Base-by-base conservation (phyloP, 2,329 filamentous ascomycete genomes). In the Penicillium polonicum region DNA sequence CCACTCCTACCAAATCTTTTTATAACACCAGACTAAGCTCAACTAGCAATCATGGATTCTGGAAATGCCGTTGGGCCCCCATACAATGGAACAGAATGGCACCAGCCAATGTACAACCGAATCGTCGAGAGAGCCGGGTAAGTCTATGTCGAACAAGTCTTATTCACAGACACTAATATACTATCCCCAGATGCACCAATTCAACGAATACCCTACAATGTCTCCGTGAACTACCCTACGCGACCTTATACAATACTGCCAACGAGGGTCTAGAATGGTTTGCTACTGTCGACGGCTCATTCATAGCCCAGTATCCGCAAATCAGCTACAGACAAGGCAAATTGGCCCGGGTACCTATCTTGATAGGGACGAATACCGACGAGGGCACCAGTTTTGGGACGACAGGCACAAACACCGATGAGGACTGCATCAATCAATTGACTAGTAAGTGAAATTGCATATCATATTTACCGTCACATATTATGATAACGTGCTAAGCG, bases 291-390 rank as follows among this genome's bases (percentile, higher is more conserved):
- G 85, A 88, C 60, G 81, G 80, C 12, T 80, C 83, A 59, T 82
- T 87, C 63, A 78, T 87, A 43, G 73, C 77, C 7, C 78, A 80
- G 19, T 82, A 79, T 55, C 80, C 80, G 1, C 82, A 81, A 5
- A 72, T 80, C 10, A 84, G 87, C 63, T 76, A 89, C 13, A 74
- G 72, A 1, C 66, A 79, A 7, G 86, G 85, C 35, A 80, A 80
- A 21, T 85, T 89, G 57, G 82, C 87, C 46, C 78, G 83, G 36
- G 83, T 89, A 0, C 85, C 86, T 2, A 79, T 88, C 39, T 77
- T 90, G 5, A 75, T 82, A 42, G 87, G 88, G 6, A 81, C 82
- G 33, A 89, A 88, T 69, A 82, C 81, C 1, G 87, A 89, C 63
- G 87, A 90, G 68, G 87, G 85, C 2, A 82, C 81, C 2, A 76